Evolutionary conservation across 2,329 filamentous ascomycete species (phyloP).

Genomic region (Alternaria arborescens): DNA sequence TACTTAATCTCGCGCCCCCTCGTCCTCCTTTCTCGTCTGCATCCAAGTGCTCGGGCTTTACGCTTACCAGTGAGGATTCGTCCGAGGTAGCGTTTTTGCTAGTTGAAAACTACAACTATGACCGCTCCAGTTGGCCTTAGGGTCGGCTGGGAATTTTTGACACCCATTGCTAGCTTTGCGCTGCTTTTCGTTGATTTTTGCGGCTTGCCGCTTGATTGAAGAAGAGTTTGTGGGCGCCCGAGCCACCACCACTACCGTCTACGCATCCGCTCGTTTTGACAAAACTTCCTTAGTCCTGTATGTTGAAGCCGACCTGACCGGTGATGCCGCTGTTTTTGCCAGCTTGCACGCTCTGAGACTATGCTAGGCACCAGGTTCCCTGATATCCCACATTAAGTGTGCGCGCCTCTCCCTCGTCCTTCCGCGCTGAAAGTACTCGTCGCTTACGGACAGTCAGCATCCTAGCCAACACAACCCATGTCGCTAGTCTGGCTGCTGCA

Average conservation of each 20-base stretch:
- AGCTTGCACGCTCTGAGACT: neutral
- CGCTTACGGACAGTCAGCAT: neutral
- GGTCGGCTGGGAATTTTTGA: slow-evolving; percentile 84
- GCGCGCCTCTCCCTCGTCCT: neutral
- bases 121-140: slow-evolving; percentile 77
- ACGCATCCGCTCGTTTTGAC: neutral
- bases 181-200: slow-evolving; percentile 43
- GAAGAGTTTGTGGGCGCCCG: slow-evolving; percentile 32
- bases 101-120: slow-evolving; percentile 84
- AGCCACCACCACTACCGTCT: neutral
- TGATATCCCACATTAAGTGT: neutral
- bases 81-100: slow-evolving; percentile 90
- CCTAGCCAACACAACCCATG: neutral
- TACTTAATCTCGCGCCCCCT: slow-evolving; percentile 18
- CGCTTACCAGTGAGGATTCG: slow-evolving; percentile 85
- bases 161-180: slow-evolving; percentile 48
- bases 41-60: slow-evolving; percentile 75
- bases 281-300: neutral
- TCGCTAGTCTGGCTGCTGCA: neutral
- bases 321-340: neutral
- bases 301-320: too few species aligned
- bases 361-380: neutral
- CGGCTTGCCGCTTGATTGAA: slow-evolving; percentile 39
- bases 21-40: slow-evolving; percentile 11
- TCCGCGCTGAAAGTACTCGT: neutral